Evolutionary conservation across 768 basidiomycete species (phyloP).

Genomic region (Lenzites betulinus): DNA sequence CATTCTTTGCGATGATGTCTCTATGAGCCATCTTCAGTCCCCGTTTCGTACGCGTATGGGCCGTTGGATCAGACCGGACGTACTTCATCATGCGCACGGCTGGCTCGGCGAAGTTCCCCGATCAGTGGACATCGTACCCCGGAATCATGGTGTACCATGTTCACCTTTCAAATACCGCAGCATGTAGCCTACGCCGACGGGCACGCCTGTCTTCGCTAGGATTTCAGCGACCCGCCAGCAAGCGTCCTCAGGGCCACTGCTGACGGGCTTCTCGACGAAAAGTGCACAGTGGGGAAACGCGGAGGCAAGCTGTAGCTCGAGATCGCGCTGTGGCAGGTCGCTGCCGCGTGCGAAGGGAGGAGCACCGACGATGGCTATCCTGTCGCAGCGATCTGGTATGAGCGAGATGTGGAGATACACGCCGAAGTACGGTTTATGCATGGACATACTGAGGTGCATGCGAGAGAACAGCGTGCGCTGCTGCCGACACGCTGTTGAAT

Average conservation of each 20-base stretch:
- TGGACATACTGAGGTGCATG: slow-evolving; percentile 13
- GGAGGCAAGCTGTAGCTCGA: slow-evolving; percentile 44
- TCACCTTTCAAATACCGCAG: slow-evolving; percentile 43
- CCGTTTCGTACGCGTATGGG: not conserved
- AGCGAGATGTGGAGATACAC: not conserved
- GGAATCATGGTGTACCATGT: too few species aligned
- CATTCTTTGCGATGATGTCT: slow-evolving; percentile 49
- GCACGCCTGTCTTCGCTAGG: slow-evolving; percentile 2
- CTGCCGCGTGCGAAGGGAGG: slow-evolving; percentile 46
- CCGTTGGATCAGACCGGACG: not conserved
- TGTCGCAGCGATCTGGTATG: slow-evolving; percentile 8
- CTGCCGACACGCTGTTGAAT: slow-evolving; percentile 10
- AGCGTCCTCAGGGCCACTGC: slow-evolving; percentile 29
- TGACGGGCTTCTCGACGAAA: slow-evolving; percentile 50
- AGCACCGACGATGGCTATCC: slow-evolving; percentile 44
- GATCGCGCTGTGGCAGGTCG: slow-evolving; percentile 39
- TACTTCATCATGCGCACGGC: slow-evolving; percentile 51
- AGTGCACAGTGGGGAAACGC: slow-evolving; percentile 45
- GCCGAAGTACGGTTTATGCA: too few species aligned
- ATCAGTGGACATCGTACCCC: too few species aligned
- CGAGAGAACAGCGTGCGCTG: slow-evolving; percentile 5
- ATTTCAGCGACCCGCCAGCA: slow-evolving; percentile 23
- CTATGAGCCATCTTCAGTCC: not conserved
- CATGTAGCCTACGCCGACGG: slow-evolving; percentile 38
- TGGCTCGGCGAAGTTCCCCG: not conserved